Evolutionary conservation across 169 alveolate species (phyloP), one percentile per base, ranked within the genome.

Genomic region (Miamiensis avidus): DNA sequence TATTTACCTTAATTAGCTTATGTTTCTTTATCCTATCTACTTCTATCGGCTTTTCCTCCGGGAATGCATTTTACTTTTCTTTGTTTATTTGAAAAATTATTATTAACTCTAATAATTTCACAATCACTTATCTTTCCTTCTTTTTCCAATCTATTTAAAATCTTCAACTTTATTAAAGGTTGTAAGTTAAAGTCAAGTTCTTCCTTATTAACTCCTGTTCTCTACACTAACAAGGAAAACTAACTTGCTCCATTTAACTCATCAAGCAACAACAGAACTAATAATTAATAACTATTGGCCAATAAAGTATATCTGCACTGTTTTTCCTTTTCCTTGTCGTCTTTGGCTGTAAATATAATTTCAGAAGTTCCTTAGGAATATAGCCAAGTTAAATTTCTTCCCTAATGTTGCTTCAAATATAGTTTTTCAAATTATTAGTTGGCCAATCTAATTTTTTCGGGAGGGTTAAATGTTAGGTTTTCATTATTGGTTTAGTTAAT

Each of bases 381-480:
- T n/a, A 88, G 65, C 96, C 96, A 93, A 4, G 74, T 81, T 31
- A 93, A 33, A 78, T 85, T 82, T 85, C 96, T 88, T 29, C 92
- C 92, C 28, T 85, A 49, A 32, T 89, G 87, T 81, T 89, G 86
- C 28, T 75, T 31, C 79, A 81, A 84, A 78, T 90, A 93, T 31
- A 86, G 69, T 25, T 79, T 4, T 75, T 88, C 92, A 49, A 90
- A 93, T 65, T 74, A 84, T 25, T 76, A 34, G 15, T 82, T 69
- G 0, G 86, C 32, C 72, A 77, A 31, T 26, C 81, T 31, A n/a
- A 85, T 65, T 49, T 82, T 74, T 65, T 82, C 82, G 69, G 91
- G 82, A 49, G 4, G 69, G 69, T 49, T 49, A 4, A 49, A 49
- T 4, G 20, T 49, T 20, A 11, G 4, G 20, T 20, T 49, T 11